These are phyloP conservation scores for Rhododendron mucronatum DNA, from an alignment of 148 eudicot species.

Conservation along the genomic window DNA sequence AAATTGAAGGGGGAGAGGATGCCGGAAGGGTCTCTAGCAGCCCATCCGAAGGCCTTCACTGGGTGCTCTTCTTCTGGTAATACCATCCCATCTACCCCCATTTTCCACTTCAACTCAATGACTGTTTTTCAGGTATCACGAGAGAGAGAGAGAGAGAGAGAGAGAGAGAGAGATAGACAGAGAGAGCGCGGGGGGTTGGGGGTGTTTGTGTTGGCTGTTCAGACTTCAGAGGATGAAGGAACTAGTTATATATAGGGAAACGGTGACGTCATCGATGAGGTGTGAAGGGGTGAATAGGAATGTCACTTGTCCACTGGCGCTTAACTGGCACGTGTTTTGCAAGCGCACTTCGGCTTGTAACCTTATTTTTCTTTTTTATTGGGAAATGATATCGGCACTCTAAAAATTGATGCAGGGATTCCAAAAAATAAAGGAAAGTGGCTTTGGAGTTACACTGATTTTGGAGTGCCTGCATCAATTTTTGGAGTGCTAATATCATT, in stretches of 20 bases:
- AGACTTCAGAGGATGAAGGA: background rate
- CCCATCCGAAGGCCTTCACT: slow-evolving; percentile 30
- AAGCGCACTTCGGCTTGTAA: too few species aligned
- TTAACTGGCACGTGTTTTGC: too few species aligned
- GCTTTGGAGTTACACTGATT: too few species aligned
- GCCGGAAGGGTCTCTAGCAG: slow-evolving; percentile 23
- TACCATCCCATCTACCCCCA: background rate
- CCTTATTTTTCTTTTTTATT: too few species aligned
- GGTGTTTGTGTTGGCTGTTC: background rate
- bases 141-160: background rate
- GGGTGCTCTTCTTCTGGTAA: slow-evolving; percentile 18
- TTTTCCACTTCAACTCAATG: background rate
- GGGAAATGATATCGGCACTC: too few species aligned
- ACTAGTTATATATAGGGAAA: background rate
- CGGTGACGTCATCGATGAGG: background rate
- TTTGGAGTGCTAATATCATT: too few species aligned
- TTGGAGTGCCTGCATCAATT: too few species aligned
- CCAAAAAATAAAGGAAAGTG: too few species aligned
- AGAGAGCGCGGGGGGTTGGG: background rate
- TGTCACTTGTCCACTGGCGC: too few species aligned
- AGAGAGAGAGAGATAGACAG: background rate
- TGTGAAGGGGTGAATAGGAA: too few species aligned
- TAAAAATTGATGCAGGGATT: too few species aligned
- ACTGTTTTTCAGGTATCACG: background rate
- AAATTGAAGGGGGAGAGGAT: slow-evolving; percentile 15